These are phyloP conservation scores for Penicillium sp. DNA, from an alignment of 2,329 filamentous ascomycete genomes.

Conservation along the genomic window DNA sequence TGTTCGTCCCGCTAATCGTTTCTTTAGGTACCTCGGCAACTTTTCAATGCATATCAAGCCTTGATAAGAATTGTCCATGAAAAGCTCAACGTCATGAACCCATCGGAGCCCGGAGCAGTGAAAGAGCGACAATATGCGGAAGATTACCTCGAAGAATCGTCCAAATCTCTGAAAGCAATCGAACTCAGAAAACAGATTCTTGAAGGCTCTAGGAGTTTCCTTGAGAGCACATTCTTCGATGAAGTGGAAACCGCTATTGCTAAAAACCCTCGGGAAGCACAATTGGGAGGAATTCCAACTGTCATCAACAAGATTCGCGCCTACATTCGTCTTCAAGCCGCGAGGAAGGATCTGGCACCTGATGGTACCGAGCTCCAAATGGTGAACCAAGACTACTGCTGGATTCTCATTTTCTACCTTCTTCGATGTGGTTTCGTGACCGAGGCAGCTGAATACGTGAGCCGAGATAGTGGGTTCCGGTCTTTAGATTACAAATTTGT, in stretches of 20 bases:
- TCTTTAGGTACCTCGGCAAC: slow-evolving; percentile 64
- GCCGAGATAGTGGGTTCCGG: slow-evolving; percentile 75
- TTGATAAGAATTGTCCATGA: slow-evolving; percentile 77
- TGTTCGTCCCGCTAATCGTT: slow-evolving; percentile 14
- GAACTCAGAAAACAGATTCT: slow-evolving; percentile 76
- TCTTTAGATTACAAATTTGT: slow-evolving; percentile 88
- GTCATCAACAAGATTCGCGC: slow-evolving; percentile 87
- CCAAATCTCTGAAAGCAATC: slow-evolving; percentile 62
- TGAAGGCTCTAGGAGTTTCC: slow-evolving; percentile 71
- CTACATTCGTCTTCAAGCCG: slow-evolving; percentile 77
- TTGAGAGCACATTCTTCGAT: slow-evolving; percentile 77
- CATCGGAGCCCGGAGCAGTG: slow-evolving; percentile 62
- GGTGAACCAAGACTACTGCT: slow-evolving; percentile 79
- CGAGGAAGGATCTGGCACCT: slow-evolving; percentile 77
- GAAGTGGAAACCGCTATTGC: slow-evolving; percentile 74
- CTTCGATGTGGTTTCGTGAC: slow-evolving; percentile 78
- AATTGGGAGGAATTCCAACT: slow-evolving; percentile 83
- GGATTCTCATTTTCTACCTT: slow-evolving; percentile 92
- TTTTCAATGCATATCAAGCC: slow-evolving; percentile 79
- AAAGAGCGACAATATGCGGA: slow-evolving; percentile 72
- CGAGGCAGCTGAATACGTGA: slow-evolving; percentile 85
- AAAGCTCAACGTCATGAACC: slow-evolving; percentile 57
- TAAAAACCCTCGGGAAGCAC: slow-evolving; percentile 83
- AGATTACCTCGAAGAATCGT: slow-evolving; percentile 73
- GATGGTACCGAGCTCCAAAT: slow-evolving; percentile 79